Base-by-base conservation (phyloP, 108 stramenopile species). In the Skeletonema marinoi region DNA sequence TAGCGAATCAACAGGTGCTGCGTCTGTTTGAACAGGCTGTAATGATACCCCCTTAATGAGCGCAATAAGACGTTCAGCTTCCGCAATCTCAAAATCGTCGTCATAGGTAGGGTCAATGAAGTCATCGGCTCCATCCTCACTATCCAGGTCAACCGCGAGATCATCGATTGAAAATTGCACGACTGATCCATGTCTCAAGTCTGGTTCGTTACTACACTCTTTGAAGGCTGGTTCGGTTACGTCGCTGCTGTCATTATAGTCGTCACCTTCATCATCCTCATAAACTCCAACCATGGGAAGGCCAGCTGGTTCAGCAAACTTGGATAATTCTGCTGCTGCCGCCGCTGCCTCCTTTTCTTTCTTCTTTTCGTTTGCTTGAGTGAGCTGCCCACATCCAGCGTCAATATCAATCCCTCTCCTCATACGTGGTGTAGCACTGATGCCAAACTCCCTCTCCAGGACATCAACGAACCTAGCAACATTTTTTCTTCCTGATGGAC, bases 351-450 rank as follows among this genome's bases (percentile, higher is more conserved):
- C 70, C 30, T 83, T 78, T 62, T 88, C 67, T 31, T 73, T 78
- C 73, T 80, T 87, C 54, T 87, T 88, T 30, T 81, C 82, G 51
- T 95, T 84, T 29, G 92, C 85, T 19, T 88, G 69, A 12, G 79
- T 98, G 54, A 99, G 89, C 75, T 99, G 98, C 8, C 98, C 98
- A 87, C 98, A 99, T 30, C 98, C 98, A 38, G 98, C 98, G 75
- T 98, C 89, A 69, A 99, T 98, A 85, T 99, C 98, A 72, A 99
- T 97, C 14, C 98, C 98, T n/a, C 98, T 81, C 65, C 98, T 88
- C 65, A 97, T 96, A 44, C 97, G 85, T 6, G 91, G 89, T n/a
- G 96, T 96, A 33, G 89, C 86, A 39, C 84, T 60, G 21, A 96
- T 77, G 0, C 92, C 82, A 74, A 88, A 94, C 32, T 90, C 85